Base-by-base conservation (phyloP, 169 alveolate species). In the Plasmodium inui region DNA sequence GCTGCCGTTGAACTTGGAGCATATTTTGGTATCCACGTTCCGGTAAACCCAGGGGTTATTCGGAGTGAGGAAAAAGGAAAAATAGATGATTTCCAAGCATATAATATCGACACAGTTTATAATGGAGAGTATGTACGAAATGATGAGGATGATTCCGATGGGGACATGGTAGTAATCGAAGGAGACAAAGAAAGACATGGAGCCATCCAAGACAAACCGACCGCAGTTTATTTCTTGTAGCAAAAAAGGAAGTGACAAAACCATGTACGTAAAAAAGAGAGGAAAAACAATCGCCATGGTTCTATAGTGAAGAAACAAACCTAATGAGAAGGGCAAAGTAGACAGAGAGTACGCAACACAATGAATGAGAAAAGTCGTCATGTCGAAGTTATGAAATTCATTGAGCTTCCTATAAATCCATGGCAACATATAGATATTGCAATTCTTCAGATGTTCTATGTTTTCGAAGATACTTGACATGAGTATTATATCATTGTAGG, bases 151-250 rank as follows among this genome's bases (percentile, higher is more conserved):
- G 6, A 86, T 86, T 3, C 81, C 83, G 55, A 86, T 86, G 26
- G 93, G 93, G 0, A 86, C 26, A 30, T 86, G 83, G 32, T 39
- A 86, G 44, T 53, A 22, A 37, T 86, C 81, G 41, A 86, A 53
- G 17, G 93, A 86, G 19, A 50, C 39, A 37, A 86, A 70, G 50
- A 86, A 86, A 32, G 93, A 86, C 2, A 86, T 74, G 80, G 86
- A 86, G 17, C 93, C 93, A 30, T 86, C 93, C 67, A 86, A 76
- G 2, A 86, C 85, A 17, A 74, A 55, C 14, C 93, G 84, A 7
- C 93, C 93, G 8, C 86, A 74, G n/a, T 86, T 86, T 6, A 86
- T 86, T 30, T 86, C 93, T 86, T 86, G 93, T 12, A 86, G 76
- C 80, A 86, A 26, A 74, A 86, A 73, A 30, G 93, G 93, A 39